Evolutionary conservation across 1,284 basidiomycete species (phyloP).

Genomic region (Macrocystidia cucumis): DNA sequence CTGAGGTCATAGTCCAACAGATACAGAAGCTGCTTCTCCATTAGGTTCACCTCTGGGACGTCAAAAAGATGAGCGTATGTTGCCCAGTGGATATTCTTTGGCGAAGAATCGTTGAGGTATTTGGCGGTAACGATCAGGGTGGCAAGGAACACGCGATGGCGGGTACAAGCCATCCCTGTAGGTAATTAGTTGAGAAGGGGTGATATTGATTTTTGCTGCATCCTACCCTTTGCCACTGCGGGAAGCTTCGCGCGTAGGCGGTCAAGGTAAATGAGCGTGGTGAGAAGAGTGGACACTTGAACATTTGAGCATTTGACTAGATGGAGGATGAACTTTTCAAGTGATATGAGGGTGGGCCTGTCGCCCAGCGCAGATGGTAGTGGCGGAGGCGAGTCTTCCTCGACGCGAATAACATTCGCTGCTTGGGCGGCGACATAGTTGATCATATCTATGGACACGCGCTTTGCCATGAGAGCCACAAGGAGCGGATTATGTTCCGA

Average conservation of each 20-base stretch:
- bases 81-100: conserved; percentile 95
- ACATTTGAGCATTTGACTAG: conserved; percentile 86
- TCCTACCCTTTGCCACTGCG: conserved; percentile 76
- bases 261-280: conserved; percentile 91
- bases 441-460: conserved; percentile 80
- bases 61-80: conserved; percentile 73
- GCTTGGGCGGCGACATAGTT: conserved; percentile 65
- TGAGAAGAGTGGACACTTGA: conserved; percentile 86
- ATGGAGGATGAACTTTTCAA: conserved; percentile 85
- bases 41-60: conserved; percentile 81
- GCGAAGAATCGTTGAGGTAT: conserved; percentile 94
- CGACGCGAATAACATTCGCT: conserved; percentile 55
- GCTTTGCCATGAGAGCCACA: conserved; percentile 69
- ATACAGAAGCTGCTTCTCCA: conserved; percentile 92
- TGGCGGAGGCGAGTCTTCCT: conserved; percentile 28
- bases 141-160: conserved; percentile 93
- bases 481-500: conserved; percentile 71
- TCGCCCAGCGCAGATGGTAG: conserved; percentile 23
- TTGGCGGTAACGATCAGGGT: conserved; percentile 95
- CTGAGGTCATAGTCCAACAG: conserved; percentile 87
- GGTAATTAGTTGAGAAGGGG: conserved; percentile 9
- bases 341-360: conserved; percentile 52
- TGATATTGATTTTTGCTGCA: conserved; percentile 5
- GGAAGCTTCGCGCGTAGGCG: conserved; percentile 79
- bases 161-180: conserved; percentile 82